Evolutionary conservation across 345 rosid genomes (phyloP), one percentile per base, ranked within the genome.

Genomic region (Corchorus capsularis): DNA sequence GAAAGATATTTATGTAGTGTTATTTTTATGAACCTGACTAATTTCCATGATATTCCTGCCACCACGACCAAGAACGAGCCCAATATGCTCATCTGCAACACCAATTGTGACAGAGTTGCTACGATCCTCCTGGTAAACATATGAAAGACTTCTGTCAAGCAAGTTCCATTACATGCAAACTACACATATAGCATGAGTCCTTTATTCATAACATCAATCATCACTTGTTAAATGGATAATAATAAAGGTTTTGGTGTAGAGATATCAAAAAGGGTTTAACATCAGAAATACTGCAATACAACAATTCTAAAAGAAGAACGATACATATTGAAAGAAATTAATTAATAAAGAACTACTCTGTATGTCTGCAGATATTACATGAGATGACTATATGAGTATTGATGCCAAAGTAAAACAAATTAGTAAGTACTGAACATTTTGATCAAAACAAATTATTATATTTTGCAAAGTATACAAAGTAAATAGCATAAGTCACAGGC

Each of bases 11-110:
- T 22, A 71, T 35, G 19, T 53, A 56, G 27, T 27, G 27, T 17
- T 54, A 56, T 64, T 52, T 64, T 15, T 67, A 72, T 62, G 15
- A 54, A 94, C 98, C 99, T 96, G 98, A 79, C 91, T 94, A 77
- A 96, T 96, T 72, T 94, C 98, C 92, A 90, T 85, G 71, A 96
- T 89, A 81, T 90, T 96, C 86, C 97, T 88, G 83, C 99, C 99
- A 79, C 97, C 98, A 41, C 98, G 97, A 57, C 99, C 99, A 82
- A 96, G 94, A 81, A 96, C 91, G 82, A 94, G 74, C n/a, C 98
- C 99, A 34, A 94, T 88, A 85, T 91, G 98, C 78, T 86, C 99
- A 83, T 96, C 98, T 4, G 97, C 84, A 71, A 94, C 90, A 56
- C 97, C 99, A 49, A 94, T 89, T 17, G 96, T 92, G 86, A 91